Evolutionary conservation across 2,329 filamentous ascomycete genomes (phyloP), one percentile per base, ranked within the genome.

Genomic region (Talaromyces sp.): DNA sequence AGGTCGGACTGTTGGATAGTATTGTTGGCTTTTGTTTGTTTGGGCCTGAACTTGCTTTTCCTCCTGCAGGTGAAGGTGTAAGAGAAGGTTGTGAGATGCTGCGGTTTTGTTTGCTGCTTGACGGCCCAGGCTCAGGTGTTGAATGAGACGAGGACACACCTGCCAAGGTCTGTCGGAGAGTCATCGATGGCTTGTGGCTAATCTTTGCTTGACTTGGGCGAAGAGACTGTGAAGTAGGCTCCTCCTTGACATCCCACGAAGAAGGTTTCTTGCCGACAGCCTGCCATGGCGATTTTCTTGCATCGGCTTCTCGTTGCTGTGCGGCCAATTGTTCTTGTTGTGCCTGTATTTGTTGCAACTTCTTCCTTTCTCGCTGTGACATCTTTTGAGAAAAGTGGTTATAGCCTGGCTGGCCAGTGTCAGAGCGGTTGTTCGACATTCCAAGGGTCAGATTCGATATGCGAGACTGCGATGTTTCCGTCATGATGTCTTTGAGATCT

Each of bases 341-440:
- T 59, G 77, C 68, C 68, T 90, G 85, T 63, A 86, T 82, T 68
- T 91, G 88, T 67, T 91, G 85, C 65, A 92, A 85, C 70, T 85
- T 90, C 77, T 96, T 98, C 24, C 92, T 87, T 73, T 97, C 93
- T 70, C 95, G 96, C 68, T 98, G 95, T 0, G 93, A 96, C 66
- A 96, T 76, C 71, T 90, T 96, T 0, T 78, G 75, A 41, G 78
- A 72, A 27, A 77, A 69, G 67, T 69, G 68, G 68, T 74, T 58
- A n/a, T n/a, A n/a, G 65, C 68, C 43, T 67, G 66, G 49, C 71
- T 73, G 67, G 64, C 43, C 17, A 46, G 66, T 75, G 61, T 78
- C 76, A 24, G 77, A 75, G 56, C 80, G 75, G 26, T 73, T 74
- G 26, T 73, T 74, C 7, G 80, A 80, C 56, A 86, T 75, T 0